Percentiles rank a stretch among this genome's conserved stretches.
phyloP scores from a whole-genome alignment of 129 eudicot genomes.

The Mikania micrantha region DNA sequence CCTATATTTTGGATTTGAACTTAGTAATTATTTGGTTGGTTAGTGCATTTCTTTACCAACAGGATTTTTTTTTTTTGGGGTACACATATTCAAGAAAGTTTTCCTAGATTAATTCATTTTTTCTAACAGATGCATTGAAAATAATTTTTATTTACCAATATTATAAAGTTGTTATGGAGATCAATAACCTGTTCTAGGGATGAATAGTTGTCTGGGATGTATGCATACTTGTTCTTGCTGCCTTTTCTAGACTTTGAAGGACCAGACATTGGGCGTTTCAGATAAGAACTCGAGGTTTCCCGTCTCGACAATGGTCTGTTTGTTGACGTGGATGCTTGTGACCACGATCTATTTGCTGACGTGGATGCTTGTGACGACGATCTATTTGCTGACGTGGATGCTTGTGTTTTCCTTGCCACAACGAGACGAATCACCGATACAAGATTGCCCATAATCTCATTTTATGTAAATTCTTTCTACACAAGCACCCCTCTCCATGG shows the following conservation, averaged over 20 bases:
- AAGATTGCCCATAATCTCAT: conserved; percentile 27
- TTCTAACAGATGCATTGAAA: too few species aligned
- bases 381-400: too few species aligned
- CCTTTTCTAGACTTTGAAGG: conserved; percentile 13
- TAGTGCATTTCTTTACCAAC: too few species aligned
- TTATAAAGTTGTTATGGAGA: not conserved
- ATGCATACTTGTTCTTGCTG: conserved; percentile 54
- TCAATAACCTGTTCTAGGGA: conserved; percentile 58
- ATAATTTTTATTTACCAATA: too few species aligned
- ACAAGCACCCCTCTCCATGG: not conserved
- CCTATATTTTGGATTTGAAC: too few species aligned
- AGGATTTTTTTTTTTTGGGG: too few species aligned
- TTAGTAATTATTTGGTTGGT: too few species aligned
- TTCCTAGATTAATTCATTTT: not conserved
- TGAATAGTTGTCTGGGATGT: conserved; percentile 67
- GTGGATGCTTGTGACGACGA: too few species aligned
- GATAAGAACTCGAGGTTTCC: not conserved
- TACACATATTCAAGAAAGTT: too few species aligned
- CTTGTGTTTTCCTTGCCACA: conserved; percentile 13
- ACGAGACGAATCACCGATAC: conserved; percentile 4
- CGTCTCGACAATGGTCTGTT: not conserved
- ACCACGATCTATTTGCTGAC: too few species aligned
- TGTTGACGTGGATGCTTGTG: too few species aligned
- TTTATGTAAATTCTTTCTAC: not conserved
- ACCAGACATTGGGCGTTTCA: not conserved